Base-by-base conservation (phyloP, 2,329 filamentous ascomycete species). In the Neofusicoccum parvum region DNA sequence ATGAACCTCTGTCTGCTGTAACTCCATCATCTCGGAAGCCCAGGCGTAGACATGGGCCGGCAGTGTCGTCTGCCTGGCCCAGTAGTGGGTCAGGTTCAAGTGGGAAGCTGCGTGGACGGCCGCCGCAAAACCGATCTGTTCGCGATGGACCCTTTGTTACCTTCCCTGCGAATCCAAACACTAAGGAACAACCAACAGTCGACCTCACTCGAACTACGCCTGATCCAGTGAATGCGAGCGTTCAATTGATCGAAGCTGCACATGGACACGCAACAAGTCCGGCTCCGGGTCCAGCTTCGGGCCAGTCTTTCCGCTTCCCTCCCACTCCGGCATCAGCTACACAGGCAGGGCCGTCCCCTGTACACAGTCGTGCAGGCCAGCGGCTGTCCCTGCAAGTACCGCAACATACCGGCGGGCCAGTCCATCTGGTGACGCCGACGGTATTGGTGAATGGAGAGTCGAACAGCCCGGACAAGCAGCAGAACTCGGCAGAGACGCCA, bases 21-120 rank as follows among this genome's bases (percentile, higher is more conserved):
- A 91, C 89, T 3, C 88, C 85, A 62, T 75, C 75, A 53, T 73
- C 78, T 12, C 76, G 77, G 41, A 88, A 83, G 68, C 77, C 82
- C 5, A 77, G 85, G 64, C 83, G 89, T 64, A 86, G 92, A 3
- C 91, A 96, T 74, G 93, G 93, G 0, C 91, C 92, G 0, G 92
- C 92, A 6, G 92, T 97, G 0, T 97, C 93, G 0, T 97, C 93
- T 10, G 94, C 94, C 0, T 97, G 94, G 94, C 88, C 90, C 64
- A 87, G 87, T 68, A 87, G 85, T 66, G 86, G 86, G 15, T 82
- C 84, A 45, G 82, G 87, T 12, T 80, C 86, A 1, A 86, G 84
- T 4, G 89, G 90, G 1, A 96, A 94, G 75, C 83, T 90, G 14
- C 84, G 93, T 69, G 93, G 94, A 6, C 84, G 94, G 66, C 94